Conservation (phyloP, 805 yeast species). For the Candida nonsorbophila region DNA sequence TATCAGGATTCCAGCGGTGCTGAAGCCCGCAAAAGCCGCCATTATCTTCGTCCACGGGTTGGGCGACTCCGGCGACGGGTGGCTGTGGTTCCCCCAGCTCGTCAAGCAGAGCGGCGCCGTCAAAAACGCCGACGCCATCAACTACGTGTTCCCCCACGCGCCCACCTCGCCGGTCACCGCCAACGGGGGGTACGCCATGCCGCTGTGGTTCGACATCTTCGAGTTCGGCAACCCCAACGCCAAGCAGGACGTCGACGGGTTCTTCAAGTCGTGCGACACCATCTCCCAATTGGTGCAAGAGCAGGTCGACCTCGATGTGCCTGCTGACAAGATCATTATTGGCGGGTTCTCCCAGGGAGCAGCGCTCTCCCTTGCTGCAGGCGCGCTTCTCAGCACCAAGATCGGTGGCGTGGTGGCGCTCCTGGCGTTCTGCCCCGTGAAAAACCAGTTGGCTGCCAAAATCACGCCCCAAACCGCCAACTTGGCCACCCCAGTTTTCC, state of each 20-base stretch:
- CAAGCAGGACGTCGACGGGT: conserved; percentile 51
- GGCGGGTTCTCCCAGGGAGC: conserved; percentile 98
- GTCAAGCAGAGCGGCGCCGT: conserved; percentile 41
- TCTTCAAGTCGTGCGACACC: conserved; percentile 41
- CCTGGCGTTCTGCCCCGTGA: conserved; percentile 65
- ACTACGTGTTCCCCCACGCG: conserved; percentile 89
- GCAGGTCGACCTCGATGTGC: conserved; percentile 49
- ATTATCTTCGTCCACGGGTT: conserved; percentile 82
- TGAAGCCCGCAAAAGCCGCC: conserved; percentile 38
- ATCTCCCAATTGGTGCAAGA: conserved; percentile 46
- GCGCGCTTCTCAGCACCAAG: conserved; percentile 49
- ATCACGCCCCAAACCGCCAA: conserved; percentile 34
- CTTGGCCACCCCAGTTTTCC: conserved; percentile 68
- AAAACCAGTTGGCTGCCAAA: conserved; percentile 9
- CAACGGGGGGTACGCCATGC: conserved; percentile 62
- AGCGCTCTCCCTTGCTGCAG: conserved; percentile 63
- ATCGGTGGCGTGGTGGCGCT: conserved; percentile 75
- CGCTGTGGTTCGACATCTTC: conserved; percentile 83
- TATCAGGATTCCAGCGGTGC: conserved; percentile 21
- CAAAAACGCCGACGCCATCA: conserved; percentile 44
- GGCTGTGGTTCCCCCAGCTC: conserved; percentile 75
- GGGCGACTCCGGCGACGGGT: conserved; percentile 88
- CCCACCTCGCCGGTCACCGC: conserved; percentile 66
- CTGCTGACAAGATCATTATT: conserved; percentile 65
- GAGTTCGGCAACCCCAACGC: conserved; percentile 46